A percentile compares a stretch with the other conserved stretches of the same genome.
Conservation (phyloP, 345 rosid species). For the Geranium brycei region DNA sequence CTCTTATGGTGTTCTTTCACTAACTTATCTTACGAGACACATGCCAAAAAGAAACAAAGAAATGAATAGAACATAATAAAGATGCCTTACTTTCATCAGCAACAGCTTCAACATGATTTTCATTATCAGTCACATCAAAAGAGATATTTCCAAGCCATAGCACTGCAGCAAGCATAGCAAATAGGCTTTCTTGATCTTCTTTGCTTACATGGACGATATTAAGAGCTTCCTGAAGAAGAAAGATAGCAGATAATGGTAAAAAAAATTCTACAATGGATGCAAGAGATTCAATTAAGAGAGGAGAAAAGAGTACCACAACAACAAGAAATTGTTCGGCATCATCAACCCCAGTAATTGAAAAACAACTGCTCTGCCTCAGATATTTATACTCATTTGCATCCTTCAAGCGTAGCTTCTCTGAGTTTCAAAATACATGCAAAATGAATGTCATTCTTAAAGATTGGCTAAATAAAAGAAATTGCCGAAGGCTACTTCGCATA, state of each 20-base stretch:
- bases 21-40: not conserved
- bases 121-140: slow-evolving; percentile 68
- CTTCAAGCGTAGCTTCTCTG: slow-evolving; percentile 80
- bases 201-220: slow-evolving; percentile 89
- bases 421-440: slow-evolving; percentile 10
- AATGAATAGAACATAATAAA: not conserved
- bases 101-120: slow-evolving; percentile 80
- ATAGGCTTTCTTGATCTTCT: slow-evolving; percentile 91
- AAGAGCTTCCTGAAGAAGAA: slow-evolving; percentile 69
- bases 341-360: slow-evolving; percentile 61
- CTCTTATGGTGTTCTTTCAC: not conserved
- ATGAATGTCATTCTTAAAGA: not conserved
- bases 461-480: not conserved
- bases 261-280: not conserved
- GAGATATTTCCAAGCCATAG: slow-evolving; percentile 89
- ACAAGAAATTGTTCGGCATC: slow-evolving; percentile 60
- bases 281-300: slow-evolving; percentile 8
- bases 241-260: not conserved
- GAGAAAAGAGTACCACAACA: slow-evolving; percentile 44
- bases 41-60: not conserved
- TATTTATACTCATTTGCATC: slow-evolving; percentile 66
- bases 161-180: slow-evolving; percentile 97
- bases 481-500: not conserved
- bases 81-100: slow-evolving; percentile 66
- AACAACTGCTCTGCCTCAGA: slow-evolving; percentile 81